Base-by-base conservation (phyloP, 768 basidiomycete genomes). In the Suillus weaverae region DNA sequence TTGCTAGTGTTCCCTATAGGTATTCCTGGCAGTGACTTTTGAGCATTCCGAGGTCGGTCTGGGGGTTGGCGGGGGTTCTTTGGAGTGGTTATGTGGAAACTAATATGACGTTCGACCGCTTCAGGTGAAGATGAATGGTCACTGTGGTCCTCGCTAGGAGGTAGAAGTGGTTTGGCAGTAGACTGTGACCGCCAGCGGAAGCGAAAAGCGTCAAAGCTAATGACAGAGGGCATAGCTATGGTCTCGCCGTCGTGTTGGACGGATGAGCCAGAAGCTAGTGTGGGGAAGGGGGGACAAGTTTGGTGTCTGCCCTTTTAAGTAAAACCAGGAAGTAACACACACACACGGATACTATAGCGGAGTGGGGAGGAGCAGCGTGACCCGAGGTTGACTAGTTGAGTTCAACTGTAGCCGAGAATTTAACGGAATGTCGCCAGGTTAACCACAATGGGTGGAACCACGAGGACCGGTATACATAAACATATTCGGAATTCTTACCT, bases 111-210 rank as follows among this genome's bases (percentile, higher is more conserved):
- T 6, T 10, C 57, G 48, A 33, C 57, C 38, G 50, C 62, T 30
- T 73, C 67, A 0, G 69, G 72, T 0, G 73, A 70, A 14, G 67
- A 70, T 4, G 62, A 63, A 11, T 59, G 63, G 22, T 76, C 76
- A 14, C 61, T 76, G 67, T 74, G 74, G 1, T 70, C 62, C 57
- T 76, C 71, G n/a, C 38, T 62, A 0, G 66, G 14, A 0, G 66
- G n/a, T 2, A 55, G 51, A 20, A 11, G 10, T n/a, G 64, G 22
- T 32, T n/a, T 62, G 20, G 61, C 46, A 18, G 18, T 38, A 3
- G 53, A 39, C 20, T 20, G 33, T 20, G 65, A 51, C 20, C 72
- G 68, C 10, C 44, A 64, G 11, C 74, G 76, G 22, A 74, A 56
- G 22, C 69, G 74, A 62, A 74, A 66, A 41, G 64, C 66, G 22